These are phyloP conservation scores for Calonectria leucothoes DNA, from an alignment of 2,329 filamentous ascomycete genomes.

Conservation along the genomic window DNA sequence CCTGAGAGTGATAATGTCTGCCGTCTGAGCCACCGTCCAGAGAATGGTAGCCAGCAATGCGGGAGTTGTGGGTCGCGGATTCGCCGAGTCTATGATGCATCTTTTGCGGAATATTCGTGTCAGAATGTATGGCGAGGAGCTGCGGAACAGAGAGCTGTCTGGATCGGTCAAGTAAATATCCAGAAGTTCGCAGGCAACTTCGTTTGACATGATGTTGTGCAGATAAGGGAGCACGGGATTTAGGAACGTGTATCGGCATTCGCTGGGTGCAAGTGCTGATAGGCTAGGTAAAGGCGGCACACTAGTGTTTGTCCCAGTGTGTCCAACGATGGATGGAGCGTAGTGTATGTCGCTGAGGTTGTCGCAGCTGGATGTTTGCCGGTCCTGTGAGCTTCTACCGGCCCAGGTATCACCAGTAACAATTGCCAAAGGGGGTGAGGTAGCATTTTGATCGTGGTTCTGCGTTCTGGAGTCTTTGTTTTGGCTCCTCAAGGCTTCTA, in stretches of 20 bases:
- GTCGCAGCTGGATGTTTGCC: neutral
- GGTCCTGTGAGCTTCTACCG: neutral
- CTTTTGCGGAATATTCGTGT: conserved; percentile 58
- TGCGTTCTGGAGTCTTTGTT: neutral
- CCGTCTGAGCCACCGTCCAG: conserved; percentile 60
- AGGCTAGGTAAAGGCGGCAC: no score
- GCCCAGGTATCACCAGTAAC: neutral
- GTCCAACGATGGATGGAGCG: neutral
- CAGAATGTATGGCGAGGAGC: conserved; percentile 60
- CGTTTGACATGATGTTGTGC: neutral
- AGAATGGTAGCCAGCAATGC: conserved; percentile 60
- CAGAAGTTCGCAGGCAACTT: conserved; percentile 58
- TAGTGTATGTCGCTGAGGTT: neutral
- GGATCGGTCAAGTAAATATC: conserved; percentile 61
- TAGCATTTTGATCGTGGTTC: neutral
- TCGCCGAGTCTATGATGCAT: conserved; percentile 54
- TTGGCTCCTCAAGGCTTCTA: neutral
- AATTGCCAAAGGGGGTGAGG: neutral
- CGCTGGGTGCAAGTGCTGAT: neutral
- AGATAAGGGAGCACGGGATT: neutral
- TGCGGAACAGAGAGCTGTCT: conserved; percentile 55
- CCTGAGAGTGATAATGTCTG: conserved; percentile 56
- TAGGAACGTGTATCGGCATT: neutral
- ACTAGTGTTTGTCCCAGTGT: neutral
- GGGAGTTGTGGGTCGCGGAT: conserved; percentile 55